Evolutionary conservation across 768 basidiomycete genomes (phyloP), one percentile per base, ranked within the genome.

Genomic region (Termitomyces sp.): DNA sequence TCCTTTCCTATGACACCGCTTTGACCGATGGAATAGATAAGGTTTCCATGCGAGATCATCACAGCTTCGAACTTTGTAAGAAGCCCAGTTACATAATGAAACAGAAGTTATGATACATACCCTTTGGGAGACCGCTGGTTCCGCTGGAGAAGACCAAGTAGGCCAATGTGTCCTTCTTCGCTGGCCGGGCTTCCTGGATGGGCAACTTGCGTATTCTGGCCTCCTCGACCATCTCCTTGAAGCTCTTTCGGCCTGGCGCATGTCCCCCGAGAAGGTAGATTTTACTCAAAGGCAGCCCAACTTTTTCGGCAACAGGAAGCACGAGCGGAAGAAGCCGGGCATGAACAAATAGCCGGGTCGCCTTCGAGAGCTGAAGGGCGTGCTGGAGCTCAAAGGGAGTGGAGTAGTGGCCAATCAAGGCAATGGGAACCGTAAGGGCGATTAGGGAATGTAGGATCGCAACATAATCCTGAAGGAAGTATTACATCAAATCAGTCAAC

Each of bases 21-120:
- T 68, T 89, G 83, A 1, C 55, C 50, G 0, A 85, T 13, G 0
- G 83, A 79, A 58, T 71, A 76, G 28, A 81, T 71, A 18, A 89
- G 49, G 68, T 90, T 90, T 52, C 84, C 84, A 65, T 90, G 89
- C 0, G 89, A 84, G 32, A 89, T 82, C 88, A 86, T 88, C n/a
- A 90, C 85, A 7, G 82, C 89, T 90, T 63, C 4, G 18, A 16
- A 22, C 11, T 9, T 20, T 16, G 11, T 59, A 7, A 38, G 49
- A 6, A n/a, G n/a, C n/a, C 18, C 11, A 18, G n/a, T 32, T 85
- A 12, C 28, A 33, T 15, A 12, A n/a, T 1, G 15, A 16, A 9
- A 13, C 20, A 0, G n/a, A 18, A 16, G 22, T 16, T 4, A 12
- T 18, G 2, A 15, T 45, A 55, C 59, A 16, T 20, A 70, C 69